Conservation (phyloP, 495 filamentous ascomycete genomes). For the Penicillium atrosanguineum region DNA sequence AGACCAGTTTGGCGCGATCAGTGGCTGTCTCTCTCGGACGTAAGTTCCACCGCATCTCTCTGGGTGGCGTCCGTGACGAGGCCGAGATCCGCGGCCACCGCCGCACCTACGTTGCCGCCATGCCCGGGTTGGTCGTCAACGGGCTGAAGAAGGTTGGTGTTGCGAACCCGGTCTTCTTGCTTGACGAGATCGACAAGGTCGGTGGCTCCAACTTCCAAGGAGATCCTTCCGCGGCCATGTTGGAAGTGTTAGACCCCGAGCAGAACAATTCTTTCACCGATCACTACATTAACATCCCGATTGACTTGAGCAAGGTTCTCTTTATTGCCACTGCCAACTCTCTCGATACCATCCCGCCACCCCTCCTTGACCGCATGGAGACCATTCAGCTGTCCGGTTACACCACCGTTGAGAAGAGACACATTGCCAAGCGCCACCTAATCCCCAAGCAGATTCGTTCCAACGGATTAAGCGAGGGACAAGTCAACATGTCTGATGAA, state of each 20-base stretch:
- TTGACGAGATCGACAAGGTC: constrained; percentile 99
- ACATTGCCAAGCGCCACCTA: constrained; percentile 90
- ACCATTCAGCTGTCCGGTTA: constrained; percentile 89
- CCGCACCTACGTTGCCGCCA: constrained; percentile 95
- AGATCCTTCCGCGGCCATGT: constrained; percentile 97
- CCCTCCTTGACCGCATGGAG: constrained; percentile 97
- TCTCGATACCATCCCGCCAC: constrained; percentile 90
- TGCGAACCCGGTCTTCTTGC: constrained; percentile 90
- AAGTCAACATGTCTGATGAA: constrained; percentile 73
- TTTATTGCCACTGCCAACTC: constrained; percentile 99
- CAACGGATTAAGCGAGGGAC: constrained; percentile 72
- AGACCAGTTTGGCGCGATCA: constrained; percentile 93
- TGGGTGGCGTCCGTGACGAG: constrained; percentile 94
- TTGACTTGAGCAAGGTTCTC: constrained; percentile 92
- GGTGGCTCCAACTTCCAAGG: constrained; percentile 91
- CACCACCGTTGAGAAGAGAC: constrained; percentile 95
- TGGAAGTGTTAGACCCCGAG: constrained; percentile 97
- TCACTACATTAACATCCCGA: constrained; percentile 94
- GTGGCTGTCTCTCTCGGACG: constrained; percentile 87
- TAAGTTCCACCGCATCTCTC: constrained; percentile 96
- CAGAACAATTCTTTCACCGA: constrained; percentile 95
- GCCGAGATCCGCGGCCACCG: constrained; percentile 96
- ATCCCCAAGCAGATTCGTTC: constrained; percentile 87
- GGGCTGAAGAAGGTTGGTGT: constrained; percentile 96
- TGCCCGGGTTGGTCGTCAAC: constrained; percentile 94